A percentile compares a stretch with the other conserved stretches of the same genome.
phyloP scores from a whole-genome alignment of 768 basidiomycete genomes.

The Termitomyces sp. region DNA sequence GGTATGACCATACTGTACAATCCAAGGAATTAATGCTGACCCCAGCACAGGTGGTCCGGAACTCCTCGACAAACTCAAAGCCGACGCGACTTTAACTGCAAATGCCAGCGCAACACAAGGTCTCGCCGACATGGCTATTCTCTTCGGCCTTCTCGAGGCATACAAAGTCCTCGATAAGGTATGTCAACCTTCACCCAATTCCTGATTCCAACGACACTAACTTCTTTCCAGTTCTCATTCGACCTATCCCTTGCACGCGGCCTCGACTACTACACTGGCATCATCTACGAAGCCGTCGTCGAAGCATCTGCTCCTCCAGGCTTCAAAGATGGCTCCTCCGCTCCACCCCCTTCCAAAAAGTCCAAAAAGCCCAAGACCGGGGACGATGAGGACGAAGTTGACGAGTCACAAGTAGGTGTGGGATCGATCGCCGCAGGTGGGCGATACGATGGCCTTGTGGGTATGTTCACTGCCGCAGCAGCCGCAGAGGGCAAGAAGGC shows the following conservation, averaged over 20 bases:
- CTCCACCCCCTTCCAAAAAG: constrained; percentile 30
- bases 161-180: constrained; percentile 82
- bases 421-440: constrained; percentile 99
- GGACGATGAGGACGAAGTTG: constrained; percentile 77
- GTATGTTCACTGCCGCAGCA: constrained; percentile 84
- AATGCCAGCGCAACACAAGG: constrained; percentile 81
- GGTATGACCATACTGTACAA: constrained; percentile 40
- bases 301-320: constrained; percentile 93
- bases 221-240: constrained; percentile 74
- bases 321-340: constrained; percentile 51
- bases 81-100: constrained; percentile 61
- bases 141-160: constrained; percentile 80
- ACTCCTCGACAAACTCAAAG: constrained; percentile 68
- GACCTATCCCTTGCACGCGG: constrained; percentile 97
- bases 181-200: constrained; percentile 8
- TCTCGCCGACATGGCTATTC: constrained; percentile 78
- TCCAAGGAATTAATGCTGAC: neutral
- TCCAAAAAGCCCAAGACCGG: constrained; percentile 46
- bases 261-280: constrained; percentile 97
- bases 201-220: constrained; percentile 1
- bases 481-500: constrained; percentile 71
- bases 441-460: constrained; percentile 93
- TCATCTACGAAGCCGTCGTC: constrained; percentile 96
- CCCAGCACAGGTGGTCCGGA: constrained; percentile 65
- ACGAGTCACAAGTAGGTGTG: constrained; percentile 91